These are phyloP conservation scores for Fomitiporia mediterranea DNA, from an alignment of 1,284 basidiomycete genomes.

Conservation along the genomic window DNA sequence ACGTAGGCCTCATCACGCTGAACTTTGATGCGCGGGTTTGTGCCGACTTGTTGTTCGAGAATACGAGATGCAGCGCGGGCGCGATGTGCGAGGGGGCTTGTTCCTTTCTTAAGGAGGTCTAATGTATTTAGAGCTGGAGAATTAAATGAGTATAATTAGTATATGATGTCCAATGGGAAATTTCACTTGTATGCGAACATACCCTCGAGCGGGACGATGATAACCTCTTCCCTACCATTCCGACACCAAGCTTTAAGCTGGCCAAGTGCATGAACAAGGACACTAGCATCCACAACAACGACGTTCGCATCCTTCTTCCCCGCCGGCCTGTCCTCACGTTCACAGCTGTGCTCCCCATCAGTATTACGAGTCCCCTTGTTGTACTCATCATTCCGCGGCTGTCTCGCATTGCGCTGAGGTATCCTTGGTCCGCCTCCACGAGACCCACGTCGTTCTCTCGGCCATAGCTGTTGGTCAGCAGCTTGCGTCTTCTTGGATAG, in stretches of 20 bases:
- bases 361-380: slow-evolving; percentile 20
- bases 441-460: slow-evolving; percentile 9
- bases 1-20: slow-evolving; percentile 77
- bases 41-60: slow-evolving; percentile 76
- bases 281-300: slow-evolving; percentile 81
- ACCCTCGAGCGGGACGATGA: slow-evolving; percentile 89
- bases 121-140: slow-evolving; percentile 81
- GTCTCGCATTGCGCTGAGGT: slow-evolving; percentile 5
- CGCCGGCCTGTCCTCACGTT: slow-evolving; percentile 37
- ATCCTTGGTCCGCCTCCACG: not conserved
- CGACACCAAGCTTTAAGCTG: slow-evolving; percentile 80
- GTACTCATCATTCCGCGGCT: slow-evolving; percentile 3
- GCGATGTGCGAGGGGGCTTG: slow-evolving; percentile 68
- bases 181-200: slow-evolving; percentile 32
- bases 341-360: slow-evolving; percentile 22
- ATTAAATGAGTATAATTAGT: not conserved
- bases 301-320: slow-evolving; percentile 62
- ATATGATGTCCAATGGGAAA: not conserved
- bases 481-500: slow-evolving; percentile 50
- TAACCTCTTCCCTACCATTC: slow-evolving; percentile 60
- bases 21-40: slow-evolving; percentile 70
- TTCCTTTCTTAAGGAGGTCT: slow-evolving; percentile 92
- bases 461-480: not conserved
- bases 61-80: slow-evolving; percentile 80
- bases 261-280: slow-evolving; percentile 78